These are phyloP conservation scores for Trametes coccinea DNA, from an alignment of 768 basidiomycete species.

Conservation along the genomic window DNA sequence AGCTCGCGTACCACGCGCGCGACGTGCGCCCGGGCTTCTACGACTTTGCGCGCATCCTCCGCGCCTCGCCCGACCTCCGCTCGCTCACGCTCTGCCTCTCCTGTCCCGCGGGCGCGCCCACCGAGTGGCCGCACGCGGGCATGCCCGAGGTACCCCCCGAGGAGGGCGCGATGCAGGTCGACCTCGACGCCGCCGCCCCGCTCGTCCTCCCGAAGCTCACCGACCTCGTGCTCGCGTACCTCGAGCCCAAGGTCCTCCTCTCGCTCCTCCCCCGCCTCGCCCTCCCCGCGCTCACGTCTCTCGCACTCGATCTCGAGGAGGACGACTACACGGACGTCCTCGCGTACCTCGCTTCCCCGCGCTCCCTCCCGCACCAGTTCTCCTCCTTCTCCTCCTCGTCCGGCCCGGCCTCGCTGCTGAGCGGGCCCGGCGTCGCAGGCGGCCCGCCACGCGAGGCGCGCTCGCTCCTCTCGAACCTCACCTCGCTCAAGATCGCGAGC, in stretches of 20 bases:
- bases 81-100: constrained; percentile 55
- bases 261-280: constrained; percentile 36
- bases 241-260: constrained; percentile 33
- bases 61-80: constrained; percentile 52
- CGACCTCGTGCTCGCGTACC: constrained; percentile 36
- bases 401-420: neutral
- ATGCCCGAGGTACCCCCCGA: neutral
- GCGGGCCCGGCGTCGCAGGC: constrained; percentile 17
- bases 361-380: constrained; percentile 29
- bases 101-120: constrained; percentile 49
- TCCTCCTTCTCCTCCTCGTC: neutral
- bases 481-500: constrained; percentile 52
- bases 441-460: constrained; percentile 28
- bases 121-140: constrained; percentile 35
- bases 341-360: constrained; percentile 42
- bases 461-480: constrained; percentile 50
- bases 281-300: constrained; percentile 37
- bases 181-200: constrained; percentile 17
- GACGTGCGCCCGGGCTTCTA: constrained; percentile 63
- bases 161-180: neutral
- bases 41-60: constrained; percentile 54
- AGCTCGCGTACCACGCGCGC: constrained; percentile 61
- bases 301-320: constrained; percentile 55
- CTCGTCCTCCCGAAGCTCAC: constrained; percentile 28
- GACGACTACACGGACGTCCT: constrained; percentile 56